Base-by-base conservation (phyloP, 805 yeast genomes). In the Kregervanrija delftensis region DNA sequence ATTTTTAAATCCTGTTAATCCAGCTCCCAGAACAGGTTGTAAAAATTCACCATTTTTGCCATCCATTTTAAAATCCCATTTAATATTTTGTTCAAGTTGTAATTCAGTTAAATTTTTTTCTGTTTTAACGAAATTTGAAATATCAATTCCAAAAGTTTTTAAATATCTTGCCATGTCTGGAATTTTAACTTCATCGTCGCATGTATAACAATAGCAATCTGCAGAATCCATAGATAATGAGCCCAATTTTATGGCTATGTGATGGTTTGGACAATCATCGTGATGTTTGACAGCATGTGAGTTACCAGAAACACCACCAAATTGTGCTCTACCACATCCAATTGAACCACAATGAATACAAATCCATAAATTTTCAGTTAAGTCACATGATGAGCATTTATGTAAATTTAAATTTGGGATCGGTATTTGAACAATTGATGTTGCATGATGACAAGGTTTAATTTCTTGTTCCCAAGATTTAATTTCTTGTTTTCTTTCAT, bases 271-370 rank as follows among this genome's bases (percentile, higher is more conserved):
- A 11, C 57, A 42, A 0, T 49, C 33, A 34, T 82, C 77, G 57
- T 61, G 82, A 64, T 93, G 99, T 0, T 64, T 60, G 47, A 91
- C 66, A 0, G 96, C 98, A 62, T 93, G 99, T 0, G 96, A 81
- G 58, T 91, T 79, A 5, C 99, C 99, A n/a, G 89, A 83, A 11
- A 85, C 78, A 17, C 95, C 91, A 33, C 98, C 99, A 58, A 86
- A 87, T 63, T 93, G 99, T 31, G 81, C 81, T 51, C 99, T 71
- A 5, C 99, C 99, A 66, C 99, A 93, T 4, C 96, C 96, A 10
- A 89, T 55, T n/a, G 75, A 67, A 2, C 99, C 99, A 72, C 99
- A 93, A 40, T 76, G 76, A 39, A 93, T 65, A 67, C 99, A 93
- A 13, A 93, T 70, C 99, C 99, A 93, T 39, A 93, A 65, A 59